Base-by-base conservation (phyloP, 202 grass and related monocot genomes). In the Schoenoplectus triqueter region DNA sequence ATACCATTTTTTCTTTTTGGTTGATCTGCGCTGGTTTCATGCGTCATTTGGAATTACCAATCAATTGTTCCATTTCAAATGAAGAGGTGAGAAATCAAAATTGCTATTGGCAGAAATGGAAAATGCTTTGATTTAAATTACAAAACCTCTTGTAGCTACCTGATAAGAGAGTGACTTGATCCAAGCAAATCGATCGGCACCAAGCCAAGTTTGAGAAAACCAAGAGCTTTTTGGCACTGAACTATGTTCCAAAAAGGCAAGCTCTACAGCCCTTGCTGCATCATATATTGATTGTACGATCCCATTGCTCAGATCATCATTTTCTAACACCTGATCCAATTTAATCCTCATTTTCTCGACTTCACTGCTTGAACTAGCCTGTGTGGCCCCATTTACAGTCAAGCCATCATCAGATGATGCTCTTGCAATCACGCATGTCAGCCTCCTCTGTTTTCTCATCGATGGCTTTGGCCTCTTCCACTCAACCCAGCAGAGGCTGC, bases 251-350 rank as follows among this genome's bases (percentile, higher is more conserved):
- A 91, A 68, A 74, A 99, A 92, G 73, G 90, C 86, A 77, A 99
- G 84, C 88, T 99, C 97, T 78, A 96, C 87, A 87, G 90, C 91
- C 66, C 97, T 99, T 0, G 93, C 93, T 68, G 97, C 92, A 90
- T 99, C 93, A 90, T 96, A 94, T 87, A 99, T 91, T 7, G 93
- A 91, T 20, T 99, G 97, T 52, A 96, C 91, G 75, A 95, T 66
- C 69, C 91, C 88, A 80, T 46, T 87, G 84, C 91, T 95, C 20
- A 90, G 79, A 88, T 92, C 91, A 83, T 99, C 87, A 55, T 85
- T 94, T 64, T 94, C 87, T 54, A 96, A 82, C 79, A 88, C 77
- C 84, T 92, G 84, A 90, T 91, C 90, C 75, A 99, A 60, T 80
- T 94, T 90, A 85, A 96, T 78, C 80, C 89, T 92, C 86, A 94